phyloP scores from a whole-genome alignment of 208 protist genomes.

The Vickermania ingenoplastis region DNA sequence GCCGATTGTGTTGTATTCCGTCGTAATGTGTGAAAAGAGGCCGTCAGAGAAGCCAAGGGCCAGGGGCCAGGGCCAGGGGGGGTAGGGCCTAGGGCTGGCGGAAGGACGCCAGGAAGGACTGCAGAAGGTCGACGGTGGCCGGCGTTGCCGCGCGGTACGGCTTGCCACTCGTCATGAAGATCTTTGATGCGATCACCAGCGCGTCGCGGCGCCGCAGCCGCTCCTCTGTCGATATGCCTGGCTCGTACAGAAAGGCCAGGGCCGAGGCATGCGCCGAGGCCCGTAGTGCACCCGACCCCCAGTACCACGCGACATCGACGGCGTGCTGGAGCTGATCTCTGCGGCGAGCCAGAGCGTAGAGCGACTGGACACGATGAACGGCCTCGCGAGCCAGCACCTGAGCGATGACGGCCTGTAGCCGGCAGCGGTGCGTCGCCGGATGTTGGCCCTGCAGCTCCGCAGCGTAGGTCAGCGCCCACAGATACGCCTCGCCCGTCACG shows the following conservation, averaged over 20 bases:
- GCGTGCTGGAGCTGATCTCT: neutral
- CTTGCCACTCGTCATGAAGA: conserved; percentile 61
- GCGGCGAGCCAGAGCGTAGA: neutral
- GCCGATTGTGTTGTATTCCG: too few relatives aligned
- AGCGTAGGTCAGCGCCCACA: conserved; percentile 34
- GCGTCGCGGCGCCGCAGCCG: conserved; percentile 30
- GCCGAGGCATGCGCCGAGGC: conserved; percentile 51
- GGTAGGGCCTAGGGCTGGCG: too few relatives aligned
- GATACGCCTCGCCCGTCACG: conserved; percentile 60
- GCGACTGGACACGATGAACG: neutral
- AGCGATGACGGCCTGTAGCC: too few relatives aligned
- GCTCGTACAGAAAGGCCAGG: conserved; percentile 43
- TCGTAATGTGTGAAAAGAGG: too few relatives aligned
- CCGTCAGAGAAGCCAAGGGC: too few relatives aligned
- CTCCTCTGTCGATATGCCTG: conserved; percentile 18
- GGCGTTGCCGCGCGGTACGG: conserved; percentile 66
- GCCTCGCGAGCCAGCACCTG: too few relatives aligned
- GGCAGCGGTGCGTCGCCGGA: too few relatives aligned
- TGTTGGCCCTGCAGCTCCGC: too few relatives aligned
- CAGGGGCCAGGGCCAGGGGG: too few relatives aligned
- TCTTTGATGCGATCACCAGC: conserved; percentile 32
- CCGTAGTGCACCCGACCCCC: conserved; percentile 57
- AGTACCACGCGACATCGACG: conserved; percentile 66
- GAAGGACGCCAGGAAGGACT: conserved; percentile 76
- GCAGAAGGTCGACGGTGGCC: conserved; percentile 68